Conservation (phyloP, 805 yeast genomes). For the Pichia ethanolica region DNA sequence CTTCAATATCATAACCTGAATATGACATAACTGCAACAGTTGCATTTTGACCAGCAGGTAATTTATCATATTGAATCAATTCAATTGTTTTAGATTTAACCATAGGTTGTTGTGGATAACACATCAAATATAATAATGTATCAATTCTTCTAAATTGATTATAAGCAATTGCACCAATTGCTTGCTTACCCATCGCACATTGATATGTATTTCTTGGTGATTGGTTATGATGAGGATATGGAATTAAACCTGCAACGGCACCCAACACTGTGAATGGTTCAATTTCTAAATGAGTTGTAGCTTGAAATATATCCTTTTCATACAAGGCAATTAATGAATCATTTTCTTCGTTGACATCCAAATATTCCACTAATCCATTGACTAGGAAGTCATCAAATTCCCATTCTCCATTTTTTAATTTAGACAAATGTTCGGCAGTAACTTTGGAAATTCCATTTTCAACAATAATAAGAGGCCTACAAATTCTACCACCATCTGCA, state of each 20-base stretch:
- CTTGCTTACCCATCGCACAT: slow-evolving; percentile 98
- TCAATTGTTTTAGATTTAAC: slow-evolving; percentile 97
- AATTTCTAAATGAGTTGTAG: slow-evolving; percentile 85
- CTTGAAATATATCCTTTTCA: slow-evolving; percentile 52
- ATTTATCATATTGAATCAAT: slow-evolving; percentile 86
- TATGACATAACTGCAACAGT: slow-evolving; percentile 99
- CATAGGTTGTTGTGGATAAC: slow-evolving; percentile 99
- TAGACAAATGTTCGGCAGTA: slow-evolving; percentile 56
- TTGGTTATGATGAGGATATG: slow-evolving; percentile 89
- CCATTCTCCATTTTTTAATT: slow-evolving; percentile 61
- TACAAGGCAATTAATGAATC: slow-evolving; percentile 89
- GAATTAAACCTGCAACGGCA: slow-evolving; percentile 88
- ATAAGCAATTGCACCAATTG: slow-evolving; percentile 98
- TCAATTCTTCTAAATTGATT: slow-evolving; percentile 95
- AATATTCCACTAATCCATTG: slow-evolving; percentile 85
- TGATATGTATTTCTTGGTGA: slow-evolving; percentile 90
- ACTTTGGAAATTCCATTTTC: slow-evolving; percentile 66
- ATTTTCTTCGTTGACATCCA: slow-evolving; percentile 96
- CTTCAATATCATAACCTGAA: slow-evolving; percentile 98
- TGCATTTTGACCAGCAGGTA: slow-evolving; percentile 98
- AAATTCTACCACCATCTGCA: slow-evolving; percentile 97
- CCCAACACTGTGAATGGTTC: slow-evolving; percentile 92
- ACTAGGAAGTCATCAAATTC: slow-evolving; percentile 85
- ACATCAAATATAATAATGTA: slow-evolving; percentile 87
- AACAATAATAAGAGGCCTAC: slow-evolving; percentile 91